These are phyloP conservation scores for Paragyromitra xinjiangensis DNA, from an alignment of 495 filamentous ascomycete species.

Conservation along the genomic window DNA sequence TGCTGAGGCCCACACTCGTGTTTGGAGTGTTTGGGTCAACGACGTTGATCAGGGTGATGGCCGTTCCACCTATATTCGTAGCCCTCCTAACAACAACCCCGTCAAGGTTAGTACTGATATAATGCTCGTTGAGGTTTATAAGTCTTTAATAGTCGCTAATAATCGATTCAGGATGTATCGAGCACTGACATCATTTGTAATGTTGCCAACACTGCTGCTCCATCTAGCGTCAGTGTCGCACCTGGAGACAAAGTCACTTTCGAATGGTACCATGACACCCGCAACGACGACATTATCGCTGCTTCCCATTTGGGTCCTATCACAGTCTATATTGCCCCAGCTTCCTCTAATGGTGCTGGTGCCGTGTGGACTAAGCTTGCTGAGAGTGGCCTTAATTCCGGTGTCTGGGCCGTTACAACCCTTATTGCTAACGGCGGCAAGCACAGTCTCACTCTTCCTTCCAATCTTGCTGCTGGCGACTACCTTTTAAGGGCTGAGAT, in stretches of 20 bases:
- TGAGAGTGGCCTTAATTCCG: constrained; percentile 57
- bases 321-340: constrained; percentile 63
- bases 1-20: constrained; percentile 62
- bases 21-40: constrained; percentile 63
- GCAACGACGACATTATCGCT: constrained; percentile 64
- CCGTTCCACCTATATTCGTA: constrained; percentile 61
- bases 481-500: constrained; percentile 66
- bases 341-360: constrained; percentile 59
- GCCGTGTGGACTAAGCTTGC: constrained; percentile 66
- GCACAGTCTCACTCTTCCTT: constrained; percentile 60
- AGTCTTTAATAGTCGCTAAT: not conserved
- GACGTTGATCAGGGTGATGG: constrained; percentile 61
- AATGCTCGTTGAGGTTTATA: not conserved
- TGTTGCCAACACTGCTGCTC: constrained; percentile 30
- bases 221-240: not conserved
- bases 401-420: constrained; percentile 62
- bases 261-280: constrained; percentile 63
- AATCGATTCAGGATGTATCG: constrained; percentile 61
- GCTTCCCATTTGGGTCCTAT: constrained; percentile 64
- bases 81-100: constrained; percentile 62
- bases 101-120: constrained; percentile 57
- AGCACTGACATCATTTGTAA: constrained; percentile 61
- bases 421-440: constrained; percentile 63
- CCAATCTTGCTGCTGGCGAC: constrained; percentile 60
- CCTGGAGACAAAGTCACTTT: constrained; percentile 58